A percentile compares a stretch with the other conserved stretches of the same genome.
Conservation (phyloP, 116 monocot species). For the Zostera marina region DNA sequence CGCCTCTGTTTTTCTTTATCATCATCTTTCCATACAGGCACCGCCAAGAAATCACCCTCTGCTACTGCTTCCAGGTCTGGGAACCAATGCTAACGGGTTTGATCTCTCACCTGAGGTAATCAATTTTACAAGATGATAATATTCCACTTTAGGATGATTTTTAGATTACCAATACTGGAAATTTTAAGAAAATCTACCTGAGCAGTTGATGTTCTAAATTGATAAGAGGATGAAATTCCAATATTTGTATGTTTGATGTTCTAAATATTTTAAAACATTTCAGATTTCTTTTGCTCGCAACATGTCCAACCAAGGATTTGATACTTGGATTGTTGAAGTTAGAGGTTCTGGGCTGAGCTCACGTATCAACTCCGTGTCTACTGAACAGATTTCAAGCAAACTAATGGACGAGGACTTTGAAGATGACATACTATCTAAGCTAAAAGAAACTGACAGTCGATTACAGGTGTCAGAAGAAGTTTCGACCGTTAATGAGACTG, state of each 20-base stretch:
- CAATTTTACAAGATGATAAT: background rate
- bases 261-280: background rate
- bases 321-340: constrained; percentile 97
- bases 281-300: constrained; percentile 97
- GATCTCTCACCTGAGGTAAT: constrained; percentile 91
- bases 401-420: constrained; percentile 3
- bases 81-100: constrained; percentile 88
- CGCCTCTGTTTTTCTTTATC: too few species aligned
- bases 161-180: too few species aligned
- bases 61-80: constrained; percentile 82
- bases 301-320: constrained; percentile 90
- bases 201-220: too few species aligned
- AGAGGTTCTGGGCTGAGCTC: constrained; percentile 81
- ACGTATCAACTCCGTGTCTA: constrained; percentile 18
- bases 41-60: constrained; percentile 82
- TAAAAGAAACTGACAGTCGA: constrained; percentile 4
- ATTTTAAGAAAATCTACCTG: too few species aligned
- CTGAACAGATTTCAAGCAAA: constrained; percentile 10
- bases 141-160: too few species aligned
- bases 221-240: too few species aligned
- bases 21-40: constrained; percentile 21
- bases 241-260: too few species aligned
- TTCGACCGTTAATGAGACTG: background rate
- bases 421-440: constrained; percentile 13
- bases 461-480: constrained; percentile 8